A percentile compares a stretch with the other conserved stretches of the same genome.
phyloP scores from a whole-genome alignment of 2,329 filamentous ascomycete species.

The Pseudocercospora musae region DNA sequence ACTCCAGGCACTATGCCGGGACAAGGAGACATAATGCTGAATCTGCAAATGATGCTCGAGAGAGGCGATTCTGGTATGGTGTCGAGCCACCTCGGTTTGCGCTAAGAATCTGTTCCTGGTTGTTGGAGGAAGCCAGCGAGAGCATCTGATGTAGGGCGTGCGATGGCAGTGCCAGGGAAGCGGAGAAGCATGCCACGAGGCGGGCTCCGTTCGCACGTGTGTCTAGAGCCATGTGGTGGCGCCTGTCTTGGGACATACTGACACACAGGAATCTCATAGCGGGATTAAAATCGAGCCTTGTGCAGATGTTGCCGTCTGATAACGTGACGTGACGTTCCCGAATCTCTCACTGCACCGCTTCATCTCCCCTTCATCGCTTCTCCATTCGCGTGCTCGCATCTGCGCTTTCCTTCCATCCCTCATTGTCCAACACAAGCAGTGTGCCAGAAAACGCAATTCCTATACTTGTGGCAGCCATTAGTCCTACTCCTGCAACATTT shows the following conservation, averaged over 20 bases:
- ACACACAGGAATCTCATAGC: too few relatives aligned
- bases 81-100: background rate
- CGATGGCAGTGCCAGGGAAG: too few relatives aligned
- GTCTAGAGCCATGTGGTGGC: too few relatives aligned
- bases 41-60: background rate
- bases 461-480: slow-evolving; percentile 31
- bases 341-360: background rate
- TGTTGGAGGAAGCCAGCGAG: background rate
- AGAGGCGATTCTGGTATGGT: background rate
- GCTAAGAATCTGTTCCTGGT: background rate
- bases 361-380: background rate
- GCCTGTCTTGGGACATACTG: too few relatives aligned
- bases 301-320: background rate
- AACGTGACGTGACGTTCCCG: background rate
- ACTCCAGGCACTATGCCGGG: background rate
- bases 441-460: slow-evolving; percentile 32
- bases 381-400: background rate
- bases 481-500: slow-evolving; percentile 31
- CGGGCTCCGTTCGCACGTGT: background rate
- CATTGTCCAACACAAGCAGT: slow-evolving; percentile 30
- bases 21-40: background rate
- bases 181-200: too few relatives aligned
- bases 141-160: background rate
- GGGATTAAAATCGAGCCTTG: background rate
- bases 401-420: slow-evolving; percentile 14